Base-by-base conservation (phyloP, 2,329 filamentous ascomycete genomes). In the Emydomyces testavorans region DNA sequence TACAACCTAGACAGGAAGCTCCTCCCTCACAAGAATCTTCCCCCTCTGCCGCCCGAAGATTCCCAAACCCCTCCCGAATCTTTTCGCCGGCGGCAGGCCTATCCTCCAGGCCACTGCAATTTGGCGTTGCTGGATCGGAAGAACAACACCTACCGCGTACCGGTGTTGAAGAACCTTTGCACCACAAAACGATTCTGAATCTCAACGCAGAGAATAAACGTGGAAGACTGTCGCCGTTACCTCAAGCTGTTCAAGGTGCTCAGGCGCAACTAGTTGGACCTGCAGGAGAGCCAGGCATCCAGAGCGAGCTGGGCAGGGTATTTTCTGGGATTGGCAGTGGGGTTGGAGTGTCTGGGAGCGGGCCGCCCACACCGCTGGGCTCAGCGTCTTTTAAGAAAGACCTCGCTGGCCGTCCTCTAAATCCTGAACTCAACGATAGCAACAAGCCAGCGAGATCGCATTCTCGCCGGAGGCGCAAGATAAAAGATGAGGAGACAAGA, bases 281-380 rank as follows among this genome's bases (percentile, higher is more conserved):
- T 4, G 79, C 80, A 11, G 84, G 82, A 13, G 88, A 94, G 62
- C 84, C 87, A 8, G 84, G 84, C 36, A 94, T 95, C 60, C 94
- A 95, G 72, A 93, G 82, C 61, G 90, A 95, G 62, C 89, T 95
- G 62, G 89, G 89, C 23, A 82, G 87, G 53, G 94, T 95, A 75
- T 95, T 94, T 66, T 87, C 86, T 15, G 90, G 90, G n/a, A 87
- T 96, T 55, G 89, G 80, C 13, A 81, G 78, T 62, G 80, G 80
- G 29, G 71, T 82, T 15, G 77, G 78, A 24, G 73, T 72, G 53
- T 67, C 68, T 23, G 72, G 72, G 16, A 68, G 68, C 36, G 65
- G 66, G 11, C 69, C 68, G 8, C 69, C 73, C 1, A 80, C 77
- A 6, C 77, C 77, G 10, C 70, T 74, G 46, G 65, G 67, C 28